These are phyloP conservation scores for Scutellaria galericulata DNA, from an alignment of 257 asterid species.

Conservation along the genomic window DNA sequence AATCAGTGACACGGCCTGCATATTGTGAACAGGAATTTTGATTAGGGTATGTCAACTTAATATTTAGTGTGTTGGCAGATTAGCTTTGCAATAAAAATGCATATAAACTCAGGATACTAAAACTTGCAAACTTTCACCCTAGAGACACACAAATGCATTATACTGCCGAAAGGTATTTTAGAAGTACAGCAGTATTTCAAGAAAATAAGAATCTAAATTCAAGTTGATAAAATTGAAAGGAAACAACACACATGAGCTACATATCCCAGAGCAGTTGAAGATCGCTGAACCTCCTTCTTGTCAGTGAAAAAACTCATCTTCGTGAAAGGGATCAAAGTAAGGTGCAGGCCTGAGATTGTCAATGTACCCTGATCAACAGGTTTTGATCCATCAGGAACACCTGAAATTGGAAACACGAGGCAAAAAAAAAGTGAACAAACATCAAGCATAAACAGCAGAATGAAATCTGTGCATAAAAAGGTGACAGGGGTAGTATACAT, in stretches of 20 bases:
- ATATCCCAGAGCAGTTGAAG: conserved; percentile 96
- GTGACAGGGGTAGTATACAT: not conserved
- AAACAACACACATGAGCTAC: conserved; percentile 84
- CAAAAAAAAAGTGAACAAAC: conserved; percentile 12
- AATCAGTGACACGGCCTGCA: conserved; percentile 83
- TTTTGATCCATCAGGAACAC: conserved; percentile 69
- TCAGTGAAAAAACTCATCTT: conserved; percentile 97
- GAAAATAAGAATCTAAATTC: conserved; percentile 18
- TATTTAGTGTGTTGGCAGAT: conserved; percentile 29
- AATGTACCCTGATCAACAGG: conserved; percentile 71
- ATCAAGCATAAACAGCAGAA: conserved; percentile 24
- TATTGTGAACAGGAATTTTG: conserved; percentile 27
- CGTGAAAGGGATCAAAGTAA: conserved; percentile 78
- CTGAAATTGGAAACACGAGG: conserved; percentile 45
- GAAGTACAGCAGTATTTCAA: conserved; percentile 24
- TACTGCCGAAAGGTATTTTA: conserved; percentile 6
- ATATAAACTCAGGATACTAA: conserved; percentile 5
- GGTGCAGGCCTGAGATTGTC: conserved; percentile 92
- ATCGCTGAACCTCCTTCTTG: conserved; percentile 93
- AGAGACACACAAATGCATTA: conserved; percentile 23
- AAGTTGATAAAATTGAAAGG: conserved; percentile 32
- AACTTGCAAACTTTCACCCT: conserved; percentile 10
- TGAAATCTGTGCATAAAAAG: conserved; percentile 6
- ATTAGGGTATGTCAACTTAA: conserved; percentile 37
- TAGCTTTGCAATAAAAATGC: conserved; percentile 22